Evolutionary conservation across 2,329 filamentous ascomycete genomes (phyloP), one percentile per base, ranked within the genome.

Genomic region (Fusarium pilosicola): DNA sequence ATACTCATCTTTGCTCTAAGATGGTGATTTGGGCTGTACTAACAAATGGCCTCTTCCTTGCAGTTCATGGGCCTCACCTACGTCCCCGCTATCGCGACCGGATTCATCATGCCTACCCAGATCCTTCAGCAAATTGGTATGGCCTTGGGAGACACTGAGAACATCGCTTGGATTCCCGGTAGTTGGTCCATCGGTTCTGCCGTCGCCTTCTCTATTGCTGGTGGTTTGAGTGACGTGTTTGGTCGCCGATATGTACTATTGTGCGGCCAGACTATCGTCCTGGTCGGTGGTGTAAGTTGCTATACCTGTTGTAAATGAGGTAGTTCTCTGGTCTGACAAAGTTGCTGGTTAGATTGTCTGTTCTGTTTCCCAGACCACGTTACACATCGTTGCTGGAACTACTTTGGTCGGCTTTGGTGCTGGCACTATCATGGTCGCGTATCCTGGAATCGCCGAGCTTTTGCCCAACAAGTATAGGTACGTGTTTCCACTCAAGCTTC

Each of bases 61-160:
- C 4, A 66, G 63, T 66, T 66, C 18, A 66, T 66, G 63, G 63
- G 63, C 22, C 3, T 66, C 18, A 66, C 61, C 4, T 66, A 66
- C 24, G n/a, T 66, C 5, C 63, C 63, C 18, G 63, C 63, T 9
- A 66, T 66, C 42, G 63, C 63, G 10, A 66, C 63, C 7, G 63
- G 41, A 4, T 66, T 66, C 3, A 44, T 66, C 15, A 66, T 66
- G 63, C 63, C 63, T 3, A 66, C 63, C 11, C 61, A 66, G 26
- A 66, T 66, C 15, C 22, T 66, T 8, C 63, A 66, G 30, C 63
- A 66, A n/a, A 66, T 66, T 2, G 63, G 62, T 1, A 66, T 49
- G 63, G 24, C 62, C 2, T 24, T 66, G 5, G 63, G 63, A 30
- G 63, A 66, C 14, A 66, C 63, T 0, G 63, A 48, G 2, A 32